Percentiles rank a stretch among this genome's conserved stretches.
Conservation (phyloP, 345 rosid genomes). For the Limnanthes douglasii region DNA sequence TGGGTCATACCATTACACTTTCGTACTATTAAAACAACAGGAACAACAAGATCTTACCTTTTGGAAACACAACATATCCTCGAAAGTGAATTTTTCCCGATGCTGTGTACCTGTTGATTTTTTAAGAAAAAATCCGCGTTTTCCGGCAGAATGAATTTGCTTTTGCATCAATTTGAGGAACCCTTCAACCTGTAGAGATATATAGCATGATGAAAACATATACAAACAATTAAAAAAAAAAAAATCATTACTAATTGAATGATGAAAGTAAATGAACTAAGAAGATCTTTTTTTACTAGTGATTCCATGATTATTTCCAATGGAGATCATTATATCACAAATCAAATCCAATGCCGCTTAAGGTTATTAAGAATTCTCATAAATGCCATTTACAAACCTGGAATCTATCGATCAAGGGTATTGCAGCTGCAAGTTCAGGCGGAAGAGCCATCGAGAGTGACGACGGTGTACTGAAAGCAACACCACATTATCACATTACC, state of each 20-base stretch:
- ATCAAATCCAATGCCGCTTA: too few relatives aligned
- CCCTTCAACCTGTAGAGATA: constrained; percentile 54
- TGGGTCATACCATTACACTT: too few relatives aligned
- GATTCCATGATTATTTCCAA: too few relatives aligned
- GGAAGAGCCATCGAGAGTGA: constrained; percentile 50
- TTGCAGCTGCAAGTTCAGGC: constrained; percentile 82
- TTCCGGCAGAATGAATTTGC: constrained; percentile 80
- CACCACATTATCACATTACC: too few relatives aligned
- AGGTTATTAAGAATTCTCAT: too few relatives aligned
- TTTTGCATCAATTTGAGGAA: constrained; percentile 91
- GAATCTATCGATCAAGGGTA: constrained; percentile 86
- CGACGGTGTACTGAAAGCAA: constrained; percentile 31
- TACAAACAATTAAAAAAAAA: too few relatives aligned
- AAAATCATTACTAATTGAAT: too few relatives aligned
- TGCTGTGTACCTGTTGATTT: constrained; percentile 56
- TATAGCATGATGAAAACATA: not conserved
- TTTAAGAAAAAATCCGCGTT: constrained; percentile 80
- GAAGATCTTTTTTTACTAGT: too few relatives aligned
- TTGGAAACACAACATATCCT: constrained; percentile 95
- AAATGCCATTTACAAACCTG: constrained; percentile 43
- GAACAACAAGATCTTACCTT: constrained; percentile 29
- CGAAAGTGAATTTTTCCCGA: constrained; percentile 76
- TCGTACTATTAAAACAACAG: not conserved
- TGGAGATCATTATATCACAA: too few relatives aligned
- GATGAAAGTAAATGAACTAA: too few relatives aligned